Conservation (phyloP, 768 basidiomycete species). For the Lentinus brumalis region DNA sequence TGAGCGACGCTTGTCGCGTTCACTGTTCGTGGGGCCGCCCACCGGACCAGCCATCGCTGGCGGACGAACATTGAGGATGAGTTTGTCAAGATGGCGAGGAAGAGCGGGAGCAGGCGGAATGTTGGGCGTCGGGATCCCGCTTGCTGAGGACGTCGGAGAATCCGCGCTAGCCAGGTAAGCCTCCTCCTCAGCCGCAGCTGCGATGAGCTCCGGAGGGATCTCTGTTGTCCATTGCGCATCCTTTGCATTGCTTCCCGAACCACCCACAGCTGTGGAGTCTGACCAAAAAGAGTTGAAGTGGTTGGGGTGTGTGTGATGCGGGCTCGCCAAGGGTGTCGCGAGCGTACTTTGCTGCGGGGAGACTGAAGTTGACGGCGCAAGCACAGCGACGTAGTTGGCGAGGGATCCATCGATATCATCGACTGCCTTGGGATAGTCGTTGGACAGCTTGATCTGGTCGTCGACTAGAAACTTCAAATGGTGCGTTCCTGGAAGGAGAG, state of each 20-base stretch:
- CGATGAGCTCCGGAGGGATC: constrained; percentile 76
- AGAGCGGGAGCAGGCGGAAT: constrained; percentile 88
- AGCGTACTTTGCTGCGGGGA: constrained; percentile 37
- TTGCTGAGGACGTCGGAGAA: constrained; percentile 23
- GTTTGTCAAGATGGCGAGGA: constrained; percentile 90
- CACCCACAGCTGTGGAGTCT: constrained; percentile 25
- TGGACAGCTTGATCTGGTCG: constrained; percentile 77
- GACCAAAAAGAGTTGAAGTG: constrained; percentile 48
- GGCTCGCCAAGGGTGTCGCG: constrained; percentile 23
- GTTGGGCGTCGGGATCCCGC: constrained; percentile 62
- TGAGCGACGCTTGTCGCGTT: constrained; percentile 20
- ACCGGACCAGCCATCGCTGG: constrained; percentile 33
- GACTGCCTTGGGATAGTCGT: constrained; percentile 83
- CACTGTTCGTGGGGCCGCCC: constrained; percentile 11
- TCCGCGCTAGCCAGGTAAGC: constrained; percentile 55
- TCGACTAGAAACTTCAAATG: constrained; percentile 96
- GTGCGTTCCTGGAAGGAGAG: constrained; percentile 86
- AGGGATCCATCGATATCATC: constrained; percentile 87
- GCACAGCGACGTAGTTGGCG: constrained; percentile 89
- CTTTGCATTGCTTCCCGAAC: constrained; percentile 11
- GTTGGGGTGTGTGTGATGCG: constrained; percentile 19
- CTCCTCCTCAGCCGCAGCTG: constrained; percentile 86
- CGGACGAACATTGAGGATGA: constrained; percentile 73
- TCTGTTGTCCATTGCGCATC: constrained; percentile 70
- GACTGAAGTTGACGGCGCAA: constrained; percentile 34